Evolutionary conservation across 768 basidiomycete genomes (phyloP), one percentile per base, ranked within the genome.

Genomic region (Leccinum disarticulatum): DNA sequence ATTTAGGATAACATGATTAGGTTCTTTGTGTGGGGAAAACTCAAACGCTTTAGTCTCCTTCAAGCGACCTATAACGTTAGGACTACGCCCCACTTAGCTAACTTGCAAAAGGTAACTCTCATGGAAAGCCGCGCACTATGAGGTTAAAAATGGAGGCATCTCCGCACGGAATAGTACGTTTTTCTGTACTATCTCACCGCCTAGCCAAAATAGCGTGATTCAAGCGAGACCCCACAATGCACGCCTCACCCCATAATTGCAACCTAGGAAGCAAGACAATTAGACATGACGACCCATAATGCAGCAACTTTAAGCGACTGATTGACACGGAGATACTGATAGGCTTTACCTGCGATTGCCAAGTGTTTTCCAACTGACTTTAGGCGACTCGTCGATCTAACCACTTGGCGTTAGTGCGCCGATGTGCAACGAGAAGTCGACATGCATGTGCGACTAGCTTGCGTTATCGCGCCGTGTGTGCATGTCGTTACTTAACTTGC

Each of bases 1-100:
- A 70, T 95, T 95, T 66, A 96, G 78, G 59, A 95, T 88, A 60
- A 97, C 79, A 75, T 98, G 94, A 76, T 97, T 98, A 9, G 93
- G 91, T 36, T 74, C 78, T 15, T 79, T 77, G 66, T 90, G 85
- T 61, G 87, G 84, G 57, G 87, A 86, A 47, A 64, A 67, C n/a
- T 74, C 67, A 70, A 94, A 93, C 0, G 76, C 82, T 2, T 85
- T 85, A 6, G 88, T 88, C 33, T 70, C 75, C 63, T 78, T 79
- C 43, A 97, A 84, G 46, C 91, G 86, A 38, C 79, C 73, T 56
- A 95, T 79, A 59, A 98, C 75, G 68, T 92, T 80, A 15, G 95
- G 94, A 70, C 92, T 96, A 62, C n/a, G 15, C n/a, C 30, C 38
- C 52, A 50, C 27, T 67, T 43, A 57, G 55, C 33, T 22, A 54